Evolutionary conservation across 202 grass and related monocot genomes (phyloP).

Genomic region (Eragrostis tef): DNA sequence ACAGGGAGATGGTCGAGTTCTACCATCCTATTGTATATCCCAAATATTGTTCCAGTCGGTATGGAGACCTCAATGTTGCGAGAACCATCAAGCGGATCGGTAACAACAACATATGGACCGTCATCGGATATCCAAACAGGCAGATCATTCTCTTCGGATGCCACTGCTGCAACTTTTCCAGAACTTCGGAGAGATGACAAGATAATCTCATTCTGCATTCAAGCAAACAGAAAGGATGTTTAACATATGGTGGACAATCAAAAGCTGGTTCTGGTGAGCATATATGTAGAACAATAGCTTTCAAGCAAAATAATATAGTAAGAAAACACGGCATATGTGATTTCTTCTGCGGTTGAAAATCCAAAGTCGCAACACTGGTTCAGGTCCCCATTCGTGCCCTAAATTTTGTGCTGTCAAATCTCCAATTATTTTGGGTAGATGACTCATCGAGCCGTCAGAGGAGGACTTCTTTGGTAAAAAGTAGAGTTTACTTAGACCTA

Average conservation of each 20-base stretch:
- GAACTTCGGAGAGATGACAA: conserved; percentile 71
- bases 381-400: background rate
- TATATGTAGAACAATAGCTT: background rate
- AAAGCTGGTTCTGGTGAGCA: background rate
- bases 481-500: background rate
- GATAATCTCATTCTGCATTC: conserved; percentile 86
- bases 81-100: conserved; percentile 88
- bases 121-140: conserved; percentile 67
- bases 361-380: background rate
- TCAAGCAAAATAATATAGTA: conserved; percentile 12
- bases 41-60: conserved; percentile 87
- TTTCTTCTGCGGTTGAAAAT: background rate
- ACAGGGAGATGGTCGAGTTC: conserved; percentile 82
- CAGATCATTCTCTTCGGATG: conserved; percentile 80
- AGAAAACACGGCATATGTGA: background rate
- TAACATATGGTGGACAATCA: too few relatives aligned
- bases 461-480: too few relatives aligned
- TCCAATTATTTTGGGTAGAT: background rate
- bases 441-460: too few relatives aligned
- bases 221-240: conserved; percentile 17
- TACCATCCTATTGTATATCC: conserved; percentile 72
- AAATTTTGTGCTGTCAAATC: background rate
- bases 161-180: conserved; percentile 82
- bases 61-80: conserved; percentile 94
- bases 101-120: conserved; percentile 72